Evolutionary conservation across 805 yeast genomes (phyloP).

Genomic region (Saccharomyces mikatae): DNA sequence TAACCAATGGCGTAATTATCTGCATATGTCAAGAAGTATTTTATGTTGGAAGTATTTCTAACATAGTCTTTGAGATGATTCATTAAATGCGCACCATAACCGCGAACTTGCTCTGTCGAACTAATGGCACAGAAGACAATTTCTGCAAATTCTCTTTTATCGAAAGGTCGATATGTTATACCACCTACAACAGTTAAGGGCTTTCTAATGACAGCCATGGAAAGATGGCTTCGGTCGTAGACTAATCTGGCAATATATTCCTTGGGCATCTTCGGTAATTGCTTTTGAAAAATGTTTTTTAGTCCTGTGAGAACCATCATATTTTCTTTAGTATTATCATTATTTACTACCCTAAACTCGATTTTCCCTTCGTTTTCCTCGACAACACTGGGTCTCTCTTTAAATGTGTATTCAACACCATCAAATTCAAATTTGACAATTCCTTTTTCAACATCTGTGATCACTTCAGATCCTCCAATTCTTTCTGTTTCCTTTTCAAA

Average conservation of each 20-base stretch:
- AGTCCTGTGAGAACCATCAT: slow-evolving; percentile 89
- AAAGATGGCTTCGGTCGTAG: slow-evolving; percentile 86
- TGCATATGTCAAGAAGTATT: slow-evolving; percentile 88
- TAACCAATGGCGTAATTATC: slow-evolving; percentile 98
- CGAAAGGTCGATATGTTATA: slow-evolving; percentile 91
- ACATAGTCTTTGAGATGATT: slow-evolving; percentile 96
- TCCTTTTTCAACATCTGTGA: slow-evolving; percentile 29
- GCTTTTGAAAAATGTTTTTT: slow-evolving; percentile 93
- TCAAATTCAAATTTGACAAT: slow-evolving; percentile 44
- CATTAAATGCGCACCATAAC: slow-evolving; percentile 98
- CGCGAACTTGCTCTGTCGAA: slow-evolving; percentile 94
- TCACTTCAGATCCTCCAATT: slow-evolving; percentile 4
- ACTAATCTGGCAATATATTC: slow-evolving; percentile 93
- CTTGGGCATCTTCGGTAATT: slow-evolving; percentile 96
- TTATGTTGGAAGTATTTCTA: slow-evolving; percentile 73
- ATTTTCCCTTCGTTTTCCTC: slow-evolving; percentile 91
- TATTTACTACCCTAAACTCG: slow-evolving; percentile 92
- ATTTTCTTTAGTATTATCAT: slow-evolving; percentile 80
- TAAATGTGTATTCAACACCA: slow-evolving; percentile 73
- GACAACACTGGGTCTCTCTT: slow-evolving; percentile 87
- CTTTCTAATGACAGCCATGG: slow-evolving; percentile 91
- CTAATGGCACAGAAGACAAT: slow-evolving; percentile 97
- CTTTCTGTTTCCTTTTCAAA: neutral
- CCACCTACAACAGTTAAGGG: slow-evolving; percentile 97
- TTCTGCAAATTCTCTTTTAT: slow-evolving; percentile 86